These are phyloP conservation scores for Rossbeevera mucosa DNA, from an alignment of 768 basidiomycete genomes.

Conservation along the genomic window DNA sequence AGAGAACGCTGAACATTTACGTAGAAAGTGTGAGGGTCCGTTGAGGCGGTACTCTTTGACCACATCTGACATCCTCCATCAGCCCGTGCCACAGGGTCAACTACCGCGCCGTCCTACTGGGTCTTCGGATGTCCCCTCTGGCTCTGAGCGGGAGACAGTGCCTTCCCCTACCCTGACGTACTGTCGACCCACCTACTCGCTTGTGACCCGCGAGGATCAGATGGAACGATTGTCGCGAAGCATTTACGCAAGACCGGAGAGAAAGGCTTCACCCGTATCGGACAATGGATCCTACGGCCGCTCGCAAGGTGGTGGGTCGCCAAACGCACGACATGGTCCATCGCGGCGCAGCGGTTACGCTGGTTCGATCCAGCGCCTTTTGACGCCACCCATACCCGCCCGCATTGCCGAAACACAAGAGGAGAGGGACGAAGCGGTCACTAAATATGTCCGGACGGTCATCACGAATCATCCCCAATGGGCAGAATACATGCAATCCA, in stretches of 20 bases:
- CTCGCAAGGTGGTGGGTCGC: conserved; percentile 12
- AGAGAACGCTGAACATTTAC: conserved; percentile 52
- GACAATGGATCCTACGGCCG: conserved; percentile 17
- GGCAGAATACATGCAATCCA: conserved; percentile 43
- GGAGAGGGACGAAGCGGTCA: conserved; percentile 39
- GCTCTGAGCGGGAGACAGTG: conserved; percentile 18
- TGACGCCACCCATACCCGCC: conserved; percentile 25
- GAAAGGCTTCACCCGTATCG: conserved; percentile 14
- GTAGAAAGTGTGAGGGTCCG: conserved; percentile 54
- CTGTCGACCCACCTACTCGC: conserved; percentile 7
- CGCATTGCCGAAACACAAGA: conserved; percentile 34
- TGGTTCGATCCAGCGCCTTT: conserved; percentile 1
- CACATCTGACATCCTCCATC: conserved; percentile 7
- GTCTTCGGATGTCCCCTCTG: conserved; percentile 12
- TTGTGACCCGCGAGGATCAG: conserved; percentile 25
- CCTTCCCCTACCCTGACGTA: conserved; percentile 1
- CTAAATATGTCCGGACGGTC: conserved; percentile 38
- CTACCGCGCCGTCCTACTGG: conserved; percentile 21
- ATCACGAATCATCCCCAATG: conserved; percentile 45
- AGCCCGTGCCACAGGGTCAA: conserved; percentile 26
- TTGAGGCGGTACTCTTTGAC: background rate
- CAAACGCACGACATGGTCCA: background rate
- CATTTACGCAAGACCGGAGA: conserved; percentile 10
- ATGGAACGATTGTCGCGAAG: conserved; percentile 27
- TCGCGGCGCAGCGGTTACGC: background rate